Conservation (phyloP, 2,329 filamentous ascomycete species). For the Colletotrichum graminicola region DNA sequence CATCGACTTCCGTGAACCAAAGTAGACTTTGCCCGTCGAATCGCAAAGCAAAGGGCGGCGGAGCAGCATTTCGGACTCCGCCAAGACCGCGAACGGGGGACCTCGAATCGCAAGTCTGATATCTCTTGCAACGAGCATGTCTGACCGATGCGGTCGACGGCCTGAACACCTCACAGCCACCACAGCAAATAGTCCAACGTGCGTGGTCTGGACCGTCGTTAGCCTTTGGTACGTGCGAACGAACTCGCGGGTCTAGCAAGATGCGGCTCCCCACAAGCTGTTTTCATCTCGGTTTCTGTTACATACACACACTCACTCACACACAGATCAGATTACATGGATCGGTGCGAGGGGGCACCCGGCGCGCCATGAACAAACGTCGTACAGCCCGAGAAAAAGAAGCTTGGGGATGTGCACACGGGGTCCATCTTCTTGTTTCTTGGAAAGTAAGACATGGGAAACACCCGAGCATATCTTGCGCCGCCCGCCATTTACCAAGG, state of each 20-base stretch:
- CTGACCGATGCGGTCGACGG: conserved; percentile 8
- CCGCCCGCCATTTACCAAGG: background rate
- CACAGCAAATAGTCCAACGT: background rate
- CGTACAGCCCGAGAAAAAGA: background rate
- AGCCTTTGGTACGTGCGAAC: background rate
- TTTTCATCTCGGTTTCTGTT: background rate
- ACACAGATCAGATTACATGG: background rate
- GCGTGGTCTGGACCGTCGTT: conserved; percentile 17
- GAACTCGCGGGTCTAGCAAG: background rate
- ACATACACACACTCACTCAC: too few relatives aligned
- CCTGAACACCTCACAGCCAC: conserved; percentile 13
- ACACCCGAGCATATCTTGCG: background rate
- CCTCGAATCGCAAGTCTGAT: background rate
- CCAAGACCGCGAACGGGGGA: background rate
- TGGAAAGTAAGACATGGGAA: background rate
- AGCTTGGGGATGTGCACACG: conserved; percentile 3
- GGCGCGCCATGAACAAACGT: background rate
- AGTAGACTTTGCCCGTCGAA: background rate
- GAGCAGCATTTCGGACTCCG: background rate
- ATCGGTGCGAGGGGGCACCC: background rate
- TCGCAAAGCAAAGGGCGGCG: background rate
- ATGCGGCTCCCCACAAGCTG: conserved; percentile 1
- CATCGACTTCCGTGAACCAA: conserved; percentile 1
- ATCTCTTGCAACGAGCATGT: too few relatives aligned
- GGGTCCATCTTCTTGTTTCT: background rate